Evolutionary conservation across 2,329 filamentous ascomycete species (phyloP), one percentile per base, ranked within the genome.

Genomic region (Catunica adiposa): DNA sequence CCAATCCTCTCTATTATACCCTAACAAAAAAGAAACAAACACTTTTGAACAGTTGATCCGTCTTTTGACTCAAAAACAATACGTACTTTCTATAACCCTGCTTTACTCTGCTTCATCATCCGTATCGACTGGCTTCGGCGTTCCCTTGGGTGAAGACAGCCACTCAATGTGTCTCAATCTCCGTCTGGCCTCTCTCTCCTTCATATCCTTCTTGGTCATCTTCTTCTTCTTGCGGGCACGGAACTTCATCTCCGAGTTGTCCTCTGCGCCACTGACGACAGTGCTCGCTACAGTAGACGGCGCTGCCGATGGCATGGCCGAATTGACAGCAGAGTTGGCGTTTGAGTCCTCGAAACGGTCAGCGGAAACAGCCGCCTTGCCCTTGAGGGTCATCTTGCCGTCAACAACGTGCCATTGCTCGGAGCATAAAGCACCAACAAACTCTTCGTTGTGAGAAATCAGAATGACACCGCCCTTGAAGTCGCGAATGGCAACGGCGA

Each of bases 371-470:
- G 86, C 82, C 1, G 83, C 72, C 66, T 82, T 80, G 62, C 87
- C 88, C 67, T 88, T 88, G 70, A 89, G 83, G 1, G 87, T 85
- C 59, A 98, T 83, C 52, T 84, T 83, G 1, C 92, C 92, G 63
- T 90, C 87, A 56, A 80, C 83, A 61, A 98, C 87, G 69, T 94
- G 86, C 86, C 92, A 94, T 71, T 97, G 89, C 73, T 98, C 94
- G 3, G 86, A 86, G 71, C 92, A 92, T 9, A 98, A 81, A 2
- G 90, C 90, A 58, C 90, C 89, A 53, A 98, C 89, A 65, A 98
- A 98, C 69, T 98, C 92, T 67, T 97, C 89, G 78, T 98, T 97
- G 73, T 98, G 92, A 60, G 89, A 96, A 70, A 98, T 98, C 83
- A 98, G 94, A 61, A 98, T 89, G 1, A 98, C 92, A 69, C 92